phyloP scores from a whole-genome alignment of 495 filamentous ascomycete species.

The Penicillium cinerascens region DNA sequence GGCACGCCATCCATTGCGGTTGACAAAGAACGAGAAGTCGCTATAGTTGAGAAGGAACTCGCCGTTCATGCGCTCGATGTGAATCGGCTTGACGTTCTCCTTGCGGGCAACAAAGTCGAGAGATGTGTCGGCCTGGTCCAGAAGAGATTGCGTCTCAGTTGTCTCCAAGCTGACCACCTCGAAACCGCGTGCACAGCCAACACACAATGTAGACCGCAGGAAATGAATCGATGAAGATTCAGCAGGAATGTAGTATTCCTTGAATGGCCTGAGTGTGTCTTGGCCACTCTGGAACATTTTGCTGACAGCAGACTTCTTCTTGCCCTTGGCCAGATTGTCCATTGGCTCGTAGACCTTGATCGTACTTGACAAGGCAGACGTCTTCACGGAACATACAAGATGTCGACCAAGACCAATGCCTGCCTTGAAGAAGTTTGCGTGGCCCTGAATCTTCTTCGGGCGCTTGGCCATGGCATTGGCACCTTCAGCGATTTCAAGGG shows the following conservation, averaged over 20 bases:
- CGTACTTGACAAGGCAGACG: constrained; percentile 80
- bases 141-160: constrained; percentile 90
- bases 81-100: constrained; percentile 92
- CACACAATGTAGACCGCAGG: constrained; percentile 92
- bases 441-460: constrained; percentile 94
- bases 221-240: constrained; percentile 97
- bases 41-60: constrained; percentile 98
- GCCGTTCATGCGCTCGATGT: constrained; percentile 92
- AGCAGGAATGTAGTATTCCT: constrained; percentile 98
- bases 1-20: constrained; percentile 95
- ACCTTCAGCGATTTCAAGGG: constrained; percentile 74
- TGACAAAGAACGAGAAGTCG: constrained; percentile 98
- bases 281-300: constrained; percentile 94
- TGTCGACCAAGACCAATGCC: constrained; percentile 93
- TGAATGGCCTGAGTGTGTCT: constrained; percentile 92
- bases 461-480: constrained; percentile 70
- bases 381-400: constrained; percentile 92
- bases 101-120: constrained; percentile 93
- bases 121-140: constrained; percentile 97
- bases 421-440: constrained; percentile 97
- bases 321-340: constrained; percentile 80
- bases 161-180: constrained; percentile 97
- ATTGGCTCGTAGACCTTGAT: constrained; percentile 98
- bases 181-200: constrained; percentile 91
- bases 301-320: constrained; percentile 86